Evolutionary conservation across 2,329 filamentous ascomycete species (phyloP), one percentile per base, ranked within the genome.

Genomic region (Chaetomium sp.): DNA sequence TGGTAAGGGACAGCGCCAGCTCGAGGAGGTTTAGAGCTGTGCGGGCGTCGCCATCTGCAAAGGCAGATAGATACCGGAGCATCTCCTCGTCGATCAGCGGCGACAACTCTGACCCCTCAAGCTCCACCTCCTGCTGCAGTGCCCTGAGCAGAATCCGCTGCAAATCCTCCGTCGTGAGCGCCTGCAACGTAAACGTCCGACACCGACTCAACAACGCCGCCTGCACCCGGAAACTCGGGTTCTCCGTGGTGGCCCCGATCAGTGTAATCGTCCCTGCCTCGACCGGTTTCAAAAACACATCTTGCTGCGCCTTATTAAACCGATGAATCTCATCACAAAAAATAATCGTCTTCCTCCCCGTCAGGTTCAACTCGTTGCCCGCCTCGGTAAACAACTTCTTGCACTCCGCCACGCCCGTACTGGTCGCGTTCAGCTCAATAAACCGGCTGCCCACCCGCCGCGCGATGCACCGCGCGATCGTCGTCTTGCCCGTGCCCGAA

Each of bases 251-350:
- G 6, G 94, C 94, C 9, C 91, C 94, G 58, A 97, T 94, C 35
- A 99, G 77, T 0, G 89, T 96, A 61, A 99, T 86, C 34, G 88
- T 88, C 5, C 94, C 94, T 1, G 85, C 85, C 72, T 99, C 94
- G 27, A 97, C 92, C 0, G 92, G 92, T 12, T 87, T 89, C 1
- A 99, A 76, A 64, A 97, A 97, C 1, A 96, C 88, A 71, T 97
- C 94, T 68, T 99, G 94, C 69, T 97, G 94, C 0, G 85, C 80
- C 72, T 96, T 96, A 63, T 81, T 88, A 76, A 96, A 96, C 34
- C 92, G 79, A 71, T 96, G 91, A 48, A 96, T 94, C 75, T 97
- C 94, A 73, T 99, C 94, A 73, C 92, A 96, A 70, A 99, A 99
- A 61, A 99, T 84, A 61, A 99, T 95, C 0, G 94, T 97, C 73